Conservation (phyloP, 805 yeast species). For the Spencermartinsiella europaea region DNA sequence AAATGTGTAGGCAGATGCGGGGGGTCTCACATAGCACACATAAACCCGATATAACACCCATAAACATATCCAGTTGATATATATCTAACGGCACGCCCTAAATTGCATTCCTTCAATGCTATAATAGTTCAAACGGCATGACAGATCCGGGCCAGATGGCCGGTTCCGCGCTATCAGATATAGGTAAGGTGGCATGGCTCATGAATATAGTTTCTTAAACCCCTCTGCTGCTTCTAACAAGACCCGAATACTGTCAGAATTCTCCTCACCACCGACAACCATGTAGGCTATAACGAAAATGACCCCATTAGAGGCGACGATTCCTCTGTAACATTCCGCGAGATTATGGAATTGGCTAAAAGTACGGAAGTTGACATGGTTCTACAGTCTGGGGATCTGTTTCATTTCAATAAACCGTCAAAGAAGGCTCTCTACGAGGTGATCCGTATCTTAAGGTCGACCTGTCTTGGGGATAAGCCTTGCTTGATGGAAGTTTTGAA, state of each 20-base stretch:
- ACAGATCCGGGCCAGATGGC: no score
- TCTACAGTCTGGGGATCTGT: constrained; percentile 87
- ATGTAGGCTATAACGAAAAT: constrained; percentile 86
- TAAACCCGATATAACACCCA: no score
- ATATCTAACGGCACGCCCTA: no score
- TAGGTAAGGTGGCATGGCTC: no score
- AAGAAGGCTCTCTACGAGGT: constrained; percentile 84
- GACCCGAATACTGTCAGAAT: constrained; percentile 69
- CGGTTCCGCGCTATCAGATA: no score
- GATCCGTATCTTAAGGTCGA: constrained; percentile 58
- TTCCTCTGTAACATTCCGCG: constrained; percentile 82
- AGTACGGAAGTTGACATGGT: constrained; percentile 63
- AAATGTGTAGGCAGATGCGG: no score
- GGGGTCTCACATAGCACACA: no score
- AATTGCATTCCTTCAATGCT: no score
- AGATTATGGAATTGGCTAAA: constrained; percentile 66
- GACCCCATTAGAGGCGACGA: constrained; percentile 91
- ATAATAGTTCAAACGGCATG: no score
- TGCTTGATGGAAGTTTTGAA: constrained; percentile 78
- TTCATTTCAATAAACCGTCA: constrained; percentile 84
- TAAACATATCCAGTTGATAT: no score
- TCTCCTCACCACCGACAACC: constrained; percentile 89
- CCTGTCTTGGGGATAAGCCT: constrained; percentile 83
- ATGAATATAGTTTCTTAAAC: no score
- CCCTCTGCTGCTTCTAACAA: no score